A percentile compares a stretch with the other conserved stretches of the same genome.
Evolutionary conservation across 805 yeast genomes (phyloP).

Genomic region (Kodamaea sagamina): DNA sequence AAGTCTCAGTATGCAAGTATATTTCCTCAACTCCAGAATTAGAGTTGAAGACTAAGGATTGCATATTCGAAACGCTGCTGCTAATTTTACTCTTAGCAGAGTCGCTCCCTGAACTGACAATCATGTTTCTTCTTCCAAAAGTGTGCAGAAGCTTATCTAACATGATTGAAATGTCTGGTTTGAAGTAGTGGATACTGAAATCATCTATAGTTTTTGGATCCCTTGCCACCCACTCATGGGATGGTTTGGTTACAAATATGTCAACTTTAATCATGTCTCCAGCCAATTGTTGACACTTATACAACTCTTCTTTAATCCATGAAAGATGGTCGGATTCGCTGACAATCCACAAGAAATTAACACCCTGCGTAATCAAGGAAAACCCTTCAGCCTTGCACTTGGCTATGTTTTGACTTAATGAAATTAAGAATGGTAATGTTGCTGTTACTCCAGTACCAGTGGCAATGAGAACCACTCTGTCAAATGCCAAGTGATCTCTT

Average conservation of each 20-base stretch:
- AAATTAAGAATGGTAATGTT: slow-evolving; percentile 45
- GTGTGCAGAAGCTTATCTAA: slow-evolving; percentile 17
- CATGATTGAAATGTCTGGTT: slow-evolving; percentile 22
- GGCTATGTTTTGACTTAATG: slow-evolving; percentile 20
- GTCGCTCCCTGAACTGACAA: slow-evolving; percentile 49
- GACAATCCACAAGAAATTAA: slow-evolving; percentile 50
- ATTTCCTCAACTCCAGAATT: slow-evolving; percentile 42
- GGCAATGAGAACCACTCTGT: slow-evolving; percentile 41
- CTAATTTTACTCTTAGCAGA: slow-evolving; percentile 41
- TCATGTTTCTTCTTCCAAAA: slow-evolving; percentile 33
- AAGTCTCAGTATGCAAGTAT: slow-evolving; percentile 52
- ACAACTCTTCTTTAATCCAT: slow-evolving; percentile 44
- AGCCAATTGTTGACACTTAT: slow-evolving; percentile 25
- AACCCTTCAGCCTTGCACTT: slow-evolving; percentile 1
- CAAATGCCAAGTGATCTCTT: slow-evolving; percentile 48
- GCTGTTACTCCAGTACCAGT: slow-evolving; percentile 58
- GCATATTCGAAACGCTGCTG: slow-evolving; percentile 42
- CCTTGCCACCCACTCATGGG: neutral
- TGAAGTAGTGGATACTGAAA: slow-evolving; percentile 20
- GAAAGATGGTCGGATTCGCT: slow-evolving; percentile 30
- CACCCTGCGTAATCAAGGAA: slow-evolving; percentile 19
- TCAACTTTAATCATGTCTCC: slow-evolving; percentile 29
- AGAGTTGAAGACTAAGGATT: slow-evolving; percentile 30
- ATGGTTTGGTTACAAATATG: slow-evolving; percentile 22
- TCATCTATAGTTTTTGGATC: neutral